These are phyloP conservation scores for Chlamydomonas urium DNA, from an alignment of 139 green algal species.

Conservation along the genomic window DNA sequence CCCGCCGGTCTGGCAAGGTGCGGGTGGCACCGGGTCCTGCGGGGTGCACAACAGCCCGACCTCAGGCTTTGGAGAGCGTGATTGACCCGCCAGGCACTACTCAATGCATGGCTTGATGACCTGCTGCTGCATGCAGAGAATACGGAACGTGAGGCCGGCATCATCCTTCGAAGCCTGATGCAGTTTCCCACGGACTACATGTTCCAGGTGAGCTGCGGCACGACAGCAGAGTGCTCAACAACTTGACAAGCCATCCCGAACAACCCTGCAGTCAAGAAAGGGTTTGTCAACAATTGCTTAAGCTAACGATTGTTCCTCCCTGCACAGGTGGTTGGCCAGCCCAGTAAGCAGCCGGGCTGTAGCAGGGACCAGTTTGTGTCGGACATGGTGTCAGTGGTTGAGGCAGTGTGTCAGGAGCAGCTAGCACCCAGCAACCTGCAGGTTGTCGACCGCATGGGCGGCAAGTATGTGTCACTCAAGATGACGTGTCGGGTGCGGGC, in stretches of 20 bases:
- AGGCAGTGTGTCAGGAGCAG: conserved; percentile 21
- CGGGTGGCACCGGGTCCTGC: no score
- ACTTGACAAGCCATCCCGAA: neutral
- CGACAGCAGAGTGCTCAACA: neutral
- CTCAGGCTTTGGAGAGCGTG: no score
- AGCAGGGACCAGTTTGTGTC: conserved; percentile 14
- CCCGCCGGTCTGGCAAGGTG: no score
- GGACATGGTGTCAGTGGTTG: conserved; percentile 23
- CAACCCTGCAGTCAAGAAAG: no score
- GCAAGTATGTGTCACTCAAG: conserved; percentile 49
- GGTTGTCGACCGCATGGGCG: conserved; percentile 39
- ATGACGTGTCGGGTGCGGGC: conserved; percentile 12
- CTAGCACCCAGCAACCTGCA: conserved; percentile 16
- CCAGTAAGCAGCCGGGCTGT: neutral
- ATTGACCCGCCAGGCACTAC: no score
- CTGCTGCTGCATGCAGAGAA: conserved; percentile 28
- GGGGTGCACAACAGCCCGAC: no score
- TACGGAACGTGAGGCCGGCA: conserved; percentile 39
- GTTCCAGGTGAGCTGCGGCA: conserved; percentile 58
- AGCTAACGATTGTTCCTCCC: no score
- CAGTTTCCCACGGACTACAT: conserved; percentile 50
- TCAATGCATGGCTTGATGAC: conserved; percentile 36
- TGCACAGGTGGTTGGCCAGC: neutral
- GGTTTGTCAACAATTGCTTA: no score
- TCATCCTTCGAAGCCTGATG: conserved; percentile 49